Conservation (phyloP, 2,329 filamentous ascomycete species). For the Colletotrichum aenigma region DNA sequence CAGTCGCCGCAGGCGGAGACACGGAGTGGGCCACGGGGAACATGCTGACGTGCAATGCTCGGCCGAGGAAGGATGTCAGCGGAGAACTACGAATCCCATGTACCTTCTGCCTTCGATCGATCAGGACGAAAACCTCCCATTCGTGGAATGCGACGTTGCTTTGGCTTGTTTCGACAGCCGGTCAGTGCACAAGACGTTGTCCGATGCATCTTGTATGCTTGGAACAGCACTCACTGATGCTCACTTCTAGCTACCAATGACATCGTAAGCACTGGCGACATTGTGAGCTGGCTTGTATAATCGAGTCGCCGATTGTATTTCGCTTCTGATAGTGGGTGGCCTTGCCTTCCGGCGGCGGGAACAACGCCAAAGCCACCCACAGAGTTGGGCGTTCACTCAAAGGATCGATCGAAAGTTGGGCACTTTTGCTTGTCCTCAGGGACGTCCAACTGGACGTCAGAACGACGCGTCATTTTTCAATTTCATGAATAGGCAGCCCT, state of each 20-base stretch:
- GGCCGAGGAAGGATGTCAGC: neutral
- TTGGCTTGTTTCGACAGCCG: neutral
- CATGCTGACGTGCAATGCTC: neutral
- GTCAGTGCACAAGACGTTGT: neutral
- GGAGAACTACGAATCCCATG: neutral
- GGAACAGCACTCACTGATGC: neutral
- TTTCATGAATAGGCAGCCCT: neutral
- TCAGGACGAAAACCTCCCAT: neutral
- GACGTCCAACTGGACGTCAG: neutral
- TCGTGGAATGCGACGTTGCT: constrained; percentile 1
- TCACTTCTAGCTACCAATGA: neutral
- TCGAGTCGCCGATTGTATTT: neutral
- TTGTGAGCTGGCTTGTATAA: neutral
- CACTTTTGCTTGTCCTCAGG: neutral
- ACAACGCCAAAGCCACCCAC: neutral
- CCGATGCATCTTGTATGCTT: neutral
- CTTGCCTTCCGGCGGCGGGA: neutral
- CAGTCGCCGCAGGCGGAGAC: neutral
- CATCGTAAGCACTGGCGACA: neutral
- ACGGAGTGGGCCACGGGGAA: neutral
- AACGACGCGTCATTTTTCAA: neutral
- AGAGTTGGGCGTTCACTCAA: neutral
- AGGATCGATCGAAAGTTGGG: neutral
- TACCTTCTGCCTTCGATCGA: neutral
- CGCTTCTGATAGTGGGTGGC: neutral